Base-by-base conservation (phyloP, 225 moss, liverwort and hornwort genomes). In the Asterella californica region DNA sequence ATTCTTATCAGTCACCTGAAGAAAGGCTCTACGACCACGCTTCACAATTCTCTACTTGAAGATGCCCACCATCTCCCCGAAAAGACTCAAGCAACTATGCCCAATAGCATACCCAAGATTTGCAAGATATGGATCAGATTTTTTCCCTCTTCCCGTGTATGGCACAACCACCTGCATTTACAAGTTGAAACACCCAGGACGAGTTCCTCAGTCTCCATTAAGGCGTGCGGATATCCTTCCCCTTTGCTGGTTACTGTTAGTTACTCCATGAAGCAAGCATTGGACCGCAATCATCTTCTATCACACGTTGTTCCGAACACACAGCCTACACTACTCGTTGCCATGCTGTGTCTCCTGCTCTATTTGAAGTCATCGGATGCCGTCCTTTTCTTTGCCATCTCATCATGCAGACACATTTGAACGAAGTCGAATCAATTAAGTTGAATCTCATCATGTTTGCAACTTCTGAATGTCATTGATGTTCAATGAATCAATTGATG, bases 381-480 rank as follows among this genome's bases (percentile, higher is more conserved):
- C 70, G 34, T 33, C 69, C 36, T 37, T 12, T 32, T 17, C 61
- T 5, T 61, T 10, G 61, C 61, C 61, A 10, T 14, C 65, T 70
- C 42, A 70, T 70, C 37, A 45, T 70, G 69, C 69, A 70, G 22
- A 38, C 17, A 72, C 29, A 52, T 53, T 29, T 30, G 52, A 74
- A 53, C 52, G 33, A 74, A 49, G 19, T 60, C 76, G 34, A 76
- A 57, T 76, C 34, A 37, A 36, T 59, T 76, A 29, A 36, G 59
- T 59, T 15, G 53, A 53, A 36, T 21, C 57, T n/a, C 57, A 76
- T 59, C 59, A 76, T 57, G 22, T 38, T 8, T 73, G 36, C 69
- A 37, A 73, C 73, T 73, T 59, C 59, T 52, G 37, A 21, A 59
- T 60, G 76, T 10, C 59, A 76, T 60, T n/a, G 37, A n/a, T 60